Percentiles rank a stretch among this genome's conserved stretches.
These are phyloP conservation scores for Fusarium keratoplasticum DNA, from an alignment of 2,329 filamentous ascomycete genomes.

Conservation along the genomic window DNA sequence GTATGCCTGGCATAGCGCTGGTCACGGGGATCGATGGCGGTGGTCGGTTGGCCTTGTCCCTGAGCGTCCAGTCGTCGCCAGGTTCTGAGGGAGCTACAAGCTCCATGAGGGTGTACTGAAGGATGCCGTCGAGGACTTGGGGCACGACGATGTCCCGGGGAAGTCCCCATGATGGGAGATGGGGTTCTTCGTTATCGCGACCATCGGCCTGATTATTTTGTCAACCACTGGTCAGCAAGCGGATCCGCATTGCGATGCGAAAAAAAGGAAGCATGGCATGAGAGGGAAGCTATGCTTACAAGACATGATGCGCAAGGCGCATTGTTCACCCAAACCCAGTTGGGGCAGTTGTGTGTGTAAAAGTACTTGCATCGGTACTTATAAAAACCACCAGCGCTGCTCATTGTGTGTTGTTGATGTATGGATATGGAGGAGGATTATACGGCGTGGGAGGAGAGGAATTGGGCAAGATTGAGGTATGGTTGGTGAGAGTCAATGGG, in stretches of 20 bases:
- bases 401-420: slow-evolving; percentile 42
- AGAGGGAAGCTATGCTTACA: slow-evolving; percentile 46
- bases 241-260: neutral
- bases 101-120: slow-evolving; percentile 63
- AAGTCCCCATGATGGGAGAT: slow-evolving; percentile 42
- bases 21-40: slow-evolving; percentile 46
- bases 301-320: slow-evolving; percentile 62
- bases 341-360: slow-evolving; percentile 61
- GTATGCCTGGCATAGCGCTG: slow-evolving; percentile 45
- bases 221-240: slow-evolving; percentile 27
- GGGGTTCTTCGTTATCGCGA: slow-evolving; percentile 56
- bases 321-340: slow-evolving; percentile 67
- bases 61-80: slow-evolving; percentile 54
- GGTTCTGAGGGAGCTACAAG: slow-evolving; percentile 53
- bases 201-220: slow-evolving; percentile 57
- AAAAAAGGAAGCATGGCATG: neutral
- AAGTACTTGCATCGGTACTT: slow-evolving; percentile 69
- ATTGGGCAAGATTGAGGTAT: slow-evolving; percentile 10
- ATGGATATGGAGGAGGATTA: slow-evolving; percentile 6
- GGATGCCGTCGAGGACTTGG: slow-evolving; percentile 56
- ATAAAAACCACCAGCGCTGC: slow-evolving; percentile 58
- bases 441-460: slow-evolving; percentile 5
- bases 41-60: slow-evolving; percentile 46
- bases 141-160: slow-evolving; percentile 60
- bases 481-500: slow-evolving; percentile 20